Conservation (phyloP, 257 asterid genomes). For the Thymus mandschuricus region DNA sequence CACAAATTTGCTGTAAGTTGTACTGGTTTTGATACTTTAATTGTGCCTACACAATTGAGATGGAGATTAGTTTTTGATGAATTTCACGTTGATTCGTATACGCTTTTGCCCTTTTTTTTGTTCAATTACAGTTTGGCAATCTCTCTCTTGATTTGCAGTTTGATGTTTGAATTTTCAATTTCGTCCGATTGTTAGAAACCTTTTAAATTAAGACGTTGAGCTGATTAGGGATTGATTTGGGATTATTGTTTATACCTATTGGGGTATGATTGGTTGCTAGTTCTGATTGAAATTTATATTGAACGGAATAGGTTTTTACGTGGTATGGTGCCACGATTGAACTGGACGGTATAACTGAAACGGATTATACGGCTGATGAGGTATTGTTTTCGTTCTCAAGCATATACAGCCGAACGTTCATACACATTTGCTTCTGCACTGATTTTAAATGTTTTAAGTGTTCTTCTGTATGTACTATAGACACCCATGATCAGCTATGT, state of each 20-base stretch:
- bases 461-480: constrained; percentile 44
- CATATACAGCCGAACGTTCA: neutral
- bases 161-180: constrained; percentile 3
- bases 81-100: neutral
- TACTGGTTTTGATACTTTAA: neutral
- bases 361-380: constrained; percentile 97
- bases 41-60: neutral
- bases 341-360: constrained; percentile 87
- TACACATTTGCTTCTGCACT: neutral
- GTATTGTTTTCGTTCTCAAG: constrained; percentile 39
- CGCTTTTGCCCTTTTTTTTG: neutral
- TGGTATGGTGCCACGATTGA: constrained; percentile 98
- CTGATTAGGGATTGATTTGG: neutral
- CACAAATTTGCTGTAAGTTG: constrained; percentile 81
- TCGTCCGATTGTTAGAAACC: constrained; percentile 3
- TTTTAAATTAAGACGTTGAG: neutral
- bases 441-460: neutral
- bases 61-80: neutral
- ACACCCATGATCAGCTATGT: constrained; percentile 97
- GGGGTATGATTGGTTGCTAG: constrained; percentile 10
- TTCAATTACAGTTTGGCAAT: neutral
- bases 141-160: neutral
- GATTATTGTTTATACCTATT: constrained; percentile 13
- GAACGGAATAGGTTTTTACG: constrained; percentile 67
- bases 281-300: constrained; percentile 33